Evolutionary conservation across 306 rosid species (phyloP).

Genomic region (Vigna nakashimae): DNA sequence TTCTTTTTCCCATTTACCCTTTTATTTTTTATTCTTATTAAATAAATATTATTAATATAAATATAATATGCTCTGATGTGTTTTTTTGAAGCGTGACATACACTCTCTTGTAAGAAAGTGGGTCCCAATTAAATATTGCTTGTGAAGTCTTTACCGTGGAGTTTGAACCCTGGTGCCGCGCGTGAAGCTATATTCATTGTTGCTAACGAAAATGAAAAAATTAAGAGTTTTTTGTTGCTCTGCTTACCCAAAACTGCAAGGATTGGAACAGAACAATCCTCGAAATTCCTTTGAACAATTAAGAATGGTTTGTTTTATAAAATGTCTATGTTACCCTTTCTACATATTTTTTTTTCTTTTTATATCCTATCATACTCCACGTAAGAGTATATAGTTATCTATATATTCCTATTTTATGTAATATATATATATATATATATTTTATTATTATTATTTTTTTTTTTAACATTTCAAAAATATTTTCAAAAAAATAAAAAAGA

Average conservation of each 20-base stretch:
- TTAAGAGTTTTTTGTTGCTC: slow-evolving; percentile 25
- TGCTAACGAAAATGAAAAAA: background rate
- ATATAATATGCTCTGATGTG: background rate
- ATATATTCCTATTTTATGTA: background rate
- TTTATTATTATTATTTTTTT: too few relatives aligned
- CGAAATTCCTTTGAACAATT: slow-evolving; percentile 12
- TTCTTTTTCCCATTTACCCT: slow-evolving; percentile 18
- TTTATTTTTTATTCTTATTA: background rate
- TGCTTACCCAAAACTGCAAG: background rate
- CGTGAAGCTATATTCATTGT: slow-evolving; percentile 15
- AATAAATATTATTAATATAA: too few relatives aligned
- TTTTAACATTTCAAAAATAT: too few relatives aligned
- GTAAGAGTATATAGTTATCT: too few relatives aligned
- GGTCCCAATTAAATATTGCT: slow-evolving; percentile 4
- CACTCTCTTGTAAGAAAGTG: slow-evolving; percentile 24
- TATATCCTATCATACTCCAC: background rate
- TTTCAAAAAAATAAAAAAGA: too few relatives aligned
- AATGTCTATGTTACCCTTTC: slow-evolving; percentile 3
- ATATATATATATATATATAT: too few relatives aligned
- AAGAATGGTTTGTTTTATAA: background rate
- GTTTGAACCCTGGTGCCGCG: slow-evolving; percentile 27
- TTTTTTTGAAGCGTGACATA: slow-evolving; percentile 32
- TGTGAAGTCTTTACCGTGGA: background rate
- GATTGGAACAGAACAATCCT: slow-evolving; percentile 40
- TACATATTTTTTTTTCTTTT: background rate